phyloP scores from a whole-genome alignment of 345 rosid genomes.

The Populus deltoides region DNA sequence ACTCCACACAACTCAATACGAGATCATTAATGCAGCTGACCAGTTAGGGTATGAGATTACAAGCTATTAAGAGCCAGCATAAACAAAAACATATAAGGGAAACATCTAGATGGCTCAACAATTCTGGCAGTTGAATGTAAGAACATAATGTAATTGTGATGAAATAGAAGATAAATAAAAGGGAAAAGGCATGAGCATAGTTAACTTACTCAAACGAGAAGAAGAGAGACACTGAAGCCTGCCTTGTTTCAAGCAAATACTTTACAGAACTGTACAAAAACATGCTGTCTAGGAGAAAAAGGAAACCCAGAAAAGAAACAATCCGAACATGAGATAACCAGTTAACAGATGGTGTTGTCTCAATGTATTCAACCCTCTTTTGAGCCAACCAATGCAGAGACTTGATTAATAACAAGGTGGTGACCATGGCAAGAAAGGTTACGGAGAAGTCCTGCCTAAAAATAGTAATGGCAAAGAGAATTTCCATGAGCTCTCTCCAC shows the following conservation, averaged over 20 bases:
- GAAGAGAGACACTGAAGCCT: conserved; percentile 87
- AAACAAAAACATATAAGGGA: background rate
- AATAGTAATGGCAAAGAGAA: conserved; percentile 87
- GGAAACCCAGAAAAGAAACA: conserved; percentile 77
- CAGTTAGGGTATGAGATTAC: background rate
- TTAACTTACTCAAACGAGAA: conserved; percentile 88
- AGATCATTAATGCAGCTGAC: background rate
- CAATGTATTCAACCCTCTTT: conserved; percentile 92
- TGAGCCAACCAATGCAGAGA: conserved; percentile 94
- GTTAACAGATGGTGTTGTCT: conserved; percentile 86
- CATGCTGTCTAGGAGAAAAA: conserved; percentile 59
- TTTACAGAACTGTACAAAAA: conserved; percentile 61
- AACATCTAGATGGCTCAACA: background rate
- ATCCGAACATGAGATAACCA: conserved; percentile 64
- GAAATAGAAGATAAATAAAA: background rate
- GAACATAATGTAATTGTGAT: background rate
- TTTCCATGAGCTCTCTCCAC: conserved; percentile 94
- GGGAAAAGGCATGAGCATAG: background rate
- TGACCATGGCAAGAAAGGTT: conserved; percentile 77
- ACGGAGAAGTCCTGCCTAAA: conserved; percentile 90
- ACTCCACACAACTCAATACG: background rate
- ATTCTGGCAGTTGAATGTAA: background rate
- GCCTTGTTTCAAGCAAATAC: conserved; percentile 55
- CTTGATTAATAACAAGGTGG: conserved; percentile 70
- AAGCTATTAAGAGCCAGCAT: background rate